A percentile compares a stretch with the other conserved stretches of the same genome.
phyloP scores from a whole-genome alignment of 2,329 filamentous ascomycete genomes.

The Aspergillus texensis region DNA sequence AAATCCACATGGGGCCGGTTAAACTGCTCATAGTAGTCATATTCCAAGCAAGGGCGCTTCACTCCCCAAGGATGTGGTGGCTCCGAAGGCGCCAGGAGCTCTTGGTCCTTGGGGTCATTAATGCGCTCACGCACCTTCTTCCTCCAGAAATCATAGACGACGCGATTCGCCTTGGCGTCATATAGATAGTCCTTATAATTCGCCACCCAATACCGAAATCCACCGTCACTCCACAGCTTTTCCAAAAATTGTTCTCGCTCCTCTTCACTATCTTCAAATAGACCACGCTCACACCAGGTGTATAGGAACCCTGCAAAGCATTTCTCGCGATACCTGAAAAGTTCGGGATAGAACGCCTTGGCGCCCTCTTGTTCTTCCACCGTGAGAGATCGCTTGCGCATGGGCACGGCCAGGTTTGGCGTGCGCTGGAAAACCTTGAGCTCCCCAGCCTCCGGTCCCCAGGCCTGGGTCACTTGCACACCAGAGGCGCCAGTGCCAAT shows the following conservation, averaged over 20 bases:
- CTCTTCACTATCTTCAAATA: conserved; percentile 57
- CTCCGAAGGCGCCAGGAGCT: conserved; percentile 56
- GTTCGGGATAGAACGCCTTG: conserved; percentile 51
- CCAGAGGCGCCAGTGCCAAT: conserved; percentile 60
- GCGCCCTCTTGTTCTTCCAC: conserved; percentile 53
- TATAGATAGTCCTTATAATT: conserved; percentile 58
- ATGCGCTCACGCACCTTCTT: conserved; percentile 56
- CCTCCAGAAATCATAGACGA: conserved; percentile 59
- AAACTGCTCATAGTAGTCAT: conserved; percentile 54
- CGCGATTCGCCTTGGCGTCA: conserved; percentile 53
- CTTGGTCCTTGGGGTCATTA: conserved; percentile 51
- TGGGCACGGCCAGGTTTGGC: conserved; percentile 66
- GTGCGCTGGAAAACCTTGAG: conserved; percentile 67
- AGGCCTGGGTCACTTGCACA: conserved; percentile 62
- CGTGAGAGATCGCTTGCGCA: conserved; percentile 56
- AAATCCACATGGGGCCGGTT: conserved; percentile 51
- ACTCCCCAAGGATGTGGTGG: conserved; percentile 59
- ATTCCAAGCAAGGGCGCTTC: conserved; percentile 54
- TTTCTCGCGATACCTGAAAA: conserved; percentile 57
- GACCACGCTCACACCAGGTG: conserved; percentile 57
- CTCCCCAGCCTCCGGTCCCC: conserved; percentile 55
- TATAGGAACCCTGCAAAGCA: conserved; percentile 64
- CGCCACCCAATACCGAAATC: conserved; percentile 59
- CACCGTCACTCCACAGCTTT: conserved; percentile 53
- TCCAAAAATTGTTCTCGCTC: conserved; percentile 57